These are phyloP conservation scores for Oxytropis ochrocephala DNA, from an alignment of 306 rosid genomes.

Conservation along the genomic window DNA sequence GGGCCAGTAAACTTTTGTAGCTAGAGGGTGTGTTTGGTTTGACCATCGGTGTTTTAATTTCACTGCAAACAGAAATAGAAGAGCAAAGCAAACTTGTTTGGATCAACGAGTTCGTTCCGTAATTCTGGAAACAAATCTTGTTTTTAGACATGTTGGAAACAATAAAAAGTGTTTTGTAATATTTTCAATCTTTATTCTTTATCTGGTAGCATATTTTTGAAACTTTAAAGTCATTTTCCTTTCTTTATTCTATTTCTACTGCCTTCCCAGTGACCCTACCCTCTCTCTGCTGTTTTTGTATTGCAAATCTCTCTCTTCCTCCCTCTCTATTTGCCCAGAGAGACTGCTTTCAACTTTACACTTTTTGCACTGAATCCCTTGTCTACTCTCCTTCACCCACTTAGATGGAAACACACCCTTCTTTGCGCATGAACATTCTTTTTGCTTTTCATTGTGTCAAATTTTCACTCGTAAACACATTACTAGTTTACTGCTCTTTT, in stretches of 20 bases:
- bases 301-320: not conserved
- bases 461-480: not conserved
- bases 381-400: not conserved
- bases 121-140: not conserved
- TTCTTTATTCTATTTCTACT: not conserved
- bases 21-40: not conserved
- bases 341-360: not conserved
- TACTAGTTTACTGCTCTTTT: not conserved
- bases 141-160: not conserved
- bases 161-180: not conserved
- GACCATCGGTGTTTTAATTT: not conserved
- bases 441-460: not conserved
- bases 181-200: not conserved
- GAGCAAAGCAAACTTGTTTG: not conserved
- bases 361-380: not conserved
- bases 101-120: not conserved
- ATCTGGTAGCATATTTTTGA: not conserved
- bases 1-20: not conserved
- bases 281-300: not conserved
- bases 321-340: not conserved
- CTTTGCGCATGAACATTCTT: not conserved
- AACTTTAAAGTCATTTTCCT: not conserved
- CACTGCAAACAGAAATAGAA: not conserved
- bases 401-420: not conserved
- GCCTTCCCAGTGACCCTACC: not conserved